These are phyloP conservation scores for Hypoxylon intermedium DNA, from an alignment of 495 filamentous ascomycete species.

Conservation along the genomic window DNA sequence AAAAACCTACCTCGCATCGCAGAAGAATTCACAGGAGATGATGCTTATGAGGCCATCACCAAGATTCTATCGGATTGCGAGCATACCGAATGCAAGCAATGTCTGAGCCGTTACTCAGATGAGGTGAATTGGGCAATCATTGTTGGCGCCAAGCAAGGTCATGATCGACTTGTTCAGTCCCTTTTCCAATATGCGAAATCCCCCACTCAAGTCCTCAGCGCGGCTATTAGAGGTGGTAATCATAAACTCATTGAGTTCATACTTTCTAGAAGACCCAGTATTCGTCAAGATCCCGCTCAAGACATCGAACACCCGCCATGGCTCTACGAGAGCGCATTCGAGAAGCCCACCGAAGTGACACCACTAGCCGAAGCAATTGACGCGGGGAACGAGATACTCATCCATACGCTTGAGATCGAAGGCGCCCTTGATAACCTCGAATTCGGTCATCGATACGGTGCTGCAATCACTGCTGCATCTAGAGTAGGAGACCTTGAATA, in stretches of 20 bases:
- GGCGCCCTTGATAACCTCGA: constrained; percentile 7
- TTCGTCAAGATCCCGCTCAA: not conserved
- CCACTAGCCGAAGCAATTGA: constrained; percentile 27
- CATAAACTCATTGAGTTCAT: constrained; percentile 14
- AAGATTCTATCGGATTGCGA: constrained; percentile 19
- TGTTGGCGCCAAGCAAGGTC: constrained; percentile 4
- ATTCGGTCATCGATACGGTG: not conserved
- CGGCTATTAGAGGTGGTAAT: constrained; percentile 17
- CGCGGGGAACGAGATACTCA: not conserved
- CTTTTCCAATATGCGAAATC: constrained; percentile 2
- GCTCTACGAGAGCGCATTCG: not conserved
- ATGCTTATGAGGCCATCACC: not conserved
- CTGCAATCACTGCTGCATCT: constrained; percentile 2
- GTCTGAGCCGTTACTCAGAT: not conserved
- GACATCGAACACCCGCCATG: not conserved
- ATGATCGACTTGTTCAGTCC: constrained; percentile 6
- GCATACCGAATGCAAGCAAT: not conserved
- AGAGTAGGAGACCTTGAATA: constrained; percentile 5
- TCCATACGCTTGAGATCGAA: constrained; percentile 6
- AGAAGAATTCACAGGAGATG: not conserved
- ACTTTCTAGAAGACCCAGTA: constrained; percentile 13
- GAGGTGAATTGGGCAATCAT: not conserved
- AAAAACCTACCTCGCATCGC: not conserved
- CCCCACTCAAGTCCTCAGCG: constrained; percentile 5
- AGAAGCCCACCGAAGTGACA: not conserved